Base-by-base conservation (phyloP, 2,329 filamentous ascomycete genomes). In the Penicillium sp. region DNA sequence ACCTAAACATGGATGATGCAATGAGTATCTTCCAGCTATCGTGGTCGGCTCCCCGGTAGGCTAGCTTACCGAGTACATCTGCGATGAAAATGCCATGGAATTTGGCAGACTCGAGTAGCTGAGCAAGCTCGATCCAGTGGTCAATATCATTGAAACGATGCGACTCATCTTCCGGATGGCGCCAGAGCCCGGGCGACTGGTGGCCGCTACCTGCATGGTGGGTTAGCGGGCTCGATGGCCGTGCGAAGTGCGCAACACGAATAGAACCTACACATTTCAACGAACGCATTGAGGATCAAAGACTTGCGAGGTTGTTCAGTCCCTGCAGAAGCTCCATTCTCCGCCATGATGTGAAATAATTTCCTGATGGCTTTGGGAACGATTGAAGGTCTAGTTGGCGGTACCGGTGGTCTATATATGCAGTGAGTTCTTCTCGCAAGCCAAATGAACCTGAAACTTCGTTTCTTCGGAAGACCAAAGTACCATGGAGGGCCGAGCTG, bases 1-100 rank as follows among this genome's bases (percentile, higher is more conserved):
- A 3, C 79, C 80, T 63, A 41, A n/a, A n/a, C n/a, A n/a, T n/a
- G n/a, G n/a, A n/a, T n/a, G n/a, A 27, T 23, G 14, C 6, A n/a
- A 27, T 9, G 25, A n/a, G 11, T 23, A 23, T 23, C 11, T 27
- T 13, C n/a, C n/a, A n/a, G n/a, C n/a, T n/a, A n/a, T n/a, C n/a
- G n/a, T n/a, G n/a, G n/a, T n/a, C 26, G 26, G 11, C 9, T 19
- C 2, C 17, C 20, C 18, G n/a, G 10, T 8, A 13, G 16, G 25
- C n/a, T 1, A 11, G 44, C 46, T 39, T 59, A 70, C 72, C 75
- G 1, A 85, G 70, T 0, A 83, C 79, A 55, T 84, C 81, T 0
- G 81, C 81, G 36, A 84, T 80, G 60, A 84, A 84, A 23, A 84
- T 80, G 8, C 78, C 79, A 38, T 83, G 79, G 48, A 84, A 82